These are phyloP conservation scores for Xylaria flabelliformis DNA, from an alignment of 495 filamentous ascomycete genomes.

Conservation along the genomic window DNA sequence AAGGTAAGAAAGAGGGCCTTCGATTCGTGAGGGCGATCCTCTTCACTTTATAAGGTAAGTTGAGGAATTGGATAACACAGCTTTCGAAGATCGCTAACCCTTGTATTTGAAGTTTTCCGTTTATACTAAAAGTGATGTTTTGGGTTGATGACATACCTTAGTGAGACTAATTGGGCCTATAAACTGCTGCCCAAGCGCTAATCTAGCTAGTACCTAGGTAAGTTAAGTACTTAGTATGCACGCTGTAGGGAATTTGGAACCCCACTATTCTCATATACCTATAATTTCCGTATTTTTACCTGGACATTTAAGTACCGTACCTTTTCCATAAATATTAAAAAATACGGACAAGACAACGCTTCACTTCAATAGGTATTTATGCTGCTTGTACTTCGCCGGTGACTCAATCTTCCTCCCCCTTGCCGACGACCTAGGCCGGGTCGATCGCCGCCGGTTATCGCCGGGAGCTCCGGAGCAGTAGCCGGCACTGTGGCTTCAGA, in stretches of 20 bases:
- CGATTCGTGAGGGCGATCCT: background rate
- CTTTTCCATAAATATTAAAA: background rate
- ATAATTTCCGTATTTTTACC: background rate
- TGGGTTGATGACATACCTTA: background rate
- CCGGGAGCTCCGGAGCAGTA: background rate
- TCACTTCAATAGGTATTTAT: background rate
- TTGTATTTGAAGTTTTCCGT: background rate
- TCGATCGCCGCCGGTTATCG: slow-evolving; percentile 24
- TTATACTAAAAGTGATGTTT: background rate
- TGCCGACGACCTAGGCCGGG: background rate
- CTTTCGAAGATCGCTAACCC: background rate
- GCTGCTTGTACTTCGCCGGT: slow-evolving; percentile 8
- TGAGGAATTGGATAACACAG: background rate
- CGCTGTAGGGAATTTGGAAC: background rate
- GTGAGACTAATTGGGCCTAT: background rate
- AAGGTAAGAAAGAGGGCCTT: background rate
- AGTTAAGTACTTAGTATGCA: too few species aligned
- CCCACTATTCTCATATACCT: background rate
- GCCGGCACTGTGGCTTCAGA: background rate
- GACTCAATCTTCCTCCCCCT: slow-evolving; percentile 6
- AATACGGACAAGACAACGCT: background rate
- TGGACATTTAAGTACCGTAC: too few species aligned
- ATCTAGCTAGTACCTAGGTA: too few species aligned
- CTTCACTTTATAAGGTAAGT: slow-evolving; percentile 13
- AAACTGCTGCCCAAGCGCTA: background rate